Evolutionary conservation across 495 filamentous ascomycete species (phyloP).

Genomic region (Acidiella bohemica): DNA sequence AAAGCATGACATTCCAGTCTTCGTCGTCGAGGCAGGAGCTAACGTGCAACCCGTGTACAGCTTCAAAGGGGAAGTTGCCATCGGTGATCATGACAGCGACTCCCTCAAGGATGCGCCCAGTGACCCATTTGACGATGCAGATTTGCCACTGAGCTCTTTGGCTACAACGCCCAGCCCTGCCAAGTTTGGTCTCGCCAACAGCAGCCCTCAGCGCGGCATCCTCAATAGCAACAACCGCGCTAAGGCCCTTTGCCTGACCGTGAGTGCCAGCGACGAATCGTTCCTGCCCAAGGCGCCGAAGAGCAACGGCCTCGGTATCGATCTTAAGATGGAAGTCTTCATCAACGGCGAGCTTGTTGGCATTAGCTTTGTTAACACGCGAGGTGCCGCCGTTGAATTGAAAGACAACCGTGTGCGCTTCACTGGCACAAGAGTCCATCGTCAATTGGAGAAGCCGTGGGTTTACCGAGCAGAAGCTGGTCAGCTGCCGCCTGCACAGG

Average conservation of each 20-base stretch:
- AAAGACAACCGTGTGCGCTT: constrained; percentile 21
- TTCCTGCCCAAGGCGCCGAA: constrained; percentile 10
- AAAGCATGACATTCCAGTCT: constrained; percentile 23
- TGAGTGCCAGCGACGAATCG: constrained; percentile 20
- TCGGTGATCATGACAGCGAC: no score
- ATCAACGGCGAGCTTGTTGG: constrained; percentile 32
- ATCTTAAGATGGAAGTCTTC: constrained; percentile 34
- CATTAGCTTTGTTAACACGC: constrained; percentile 20
- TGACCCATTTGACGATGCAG: no score
- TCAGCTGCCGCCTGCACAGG: neutral
- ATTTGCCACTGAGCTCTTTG: neutral
- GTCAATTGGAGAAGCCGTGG: constrained; percentile 31
- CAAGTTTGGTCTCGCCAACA: neutral
- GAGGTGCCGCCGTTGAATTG: constrained; percentile 4
- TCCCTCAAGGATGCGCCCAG: no score
- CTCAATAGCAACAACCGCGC: constrained; percentile 5
- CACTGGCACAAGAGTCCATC: constrained; percentile 26
- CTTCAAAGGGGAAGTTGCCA: no score
- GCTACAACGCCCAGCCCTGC: neutral
- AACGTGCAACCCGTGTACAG: neutral
- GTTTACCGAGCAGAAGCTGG: constrained; percentile 13
- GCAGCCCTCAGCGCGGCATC: neutral
- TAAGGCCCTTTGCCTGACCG: constrained; percentile 17
- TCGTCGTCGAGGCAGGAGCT: constrained; percentile 19
- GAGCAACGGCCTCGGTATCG: constrained; percentile 2